Evolutionary conservation across 75 land plant genomes (phyloP), one percentile per base, ranked within the genome.

Genomic region (Azolla pinnata): DNA sequence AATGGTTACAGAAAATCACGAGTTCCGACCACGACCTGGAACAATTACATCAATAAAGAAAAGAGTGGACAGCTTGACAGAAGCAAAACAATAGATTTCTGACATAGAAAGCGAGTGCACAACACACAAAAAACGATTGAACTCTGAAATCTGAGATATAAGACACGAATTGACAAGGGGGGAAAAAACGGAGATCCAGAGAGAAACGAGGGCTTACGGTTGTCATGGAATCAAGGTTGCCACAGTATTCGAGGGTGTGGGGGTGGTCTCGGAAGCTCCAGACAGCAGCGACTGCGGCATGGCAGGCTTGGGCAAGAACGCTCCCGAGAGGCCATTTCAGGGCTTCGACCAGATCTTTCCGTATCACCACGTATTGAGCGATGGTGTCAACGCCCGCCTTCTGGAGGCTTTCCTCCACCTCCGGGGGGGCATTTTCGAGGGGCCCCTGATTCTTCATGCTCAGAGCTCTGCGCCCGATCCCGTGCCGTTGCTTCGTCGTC

Each of bases 281-380:
- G 32, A 88, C 47, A 29, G 97, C 97, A 29, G 80, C 79, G 27
- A 91, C 95, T 18, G 95, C 62, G 45, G 95, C 97, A 72, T 91
- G 97, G 62, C 97, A 91, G 2, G 90, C 97, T 66, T 91, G 95
- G 4, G 97, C 68, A 7, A 91, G 80, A 34, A 91, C 65, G 65
- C 97, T 88, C 16, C 95, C 97, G 24, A 88, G 77, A 34, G 97
- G 97, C 97, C 95, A 91, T 24, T 72, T 72, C 57, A 65, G 26
- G 33, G 67, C 49, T 29, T 87, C 93, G 32, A 91, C 84, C 59
- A 91, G 75, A 62, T 91, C 97, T 60, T 88, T 67, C 34, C 97
- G 68, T 28, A 91, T 70, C 24, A 91, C 96, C 48, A 88, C 80
- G 76, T 91, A 91, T 61, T 91, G 97, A 0, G 85, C 78, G 26